These are phyloP conservation scores for Meripilus lineatus DNA, from an alignment of 1,284 basidiomycete genomes.

Conservation along the genomic window DNA sequence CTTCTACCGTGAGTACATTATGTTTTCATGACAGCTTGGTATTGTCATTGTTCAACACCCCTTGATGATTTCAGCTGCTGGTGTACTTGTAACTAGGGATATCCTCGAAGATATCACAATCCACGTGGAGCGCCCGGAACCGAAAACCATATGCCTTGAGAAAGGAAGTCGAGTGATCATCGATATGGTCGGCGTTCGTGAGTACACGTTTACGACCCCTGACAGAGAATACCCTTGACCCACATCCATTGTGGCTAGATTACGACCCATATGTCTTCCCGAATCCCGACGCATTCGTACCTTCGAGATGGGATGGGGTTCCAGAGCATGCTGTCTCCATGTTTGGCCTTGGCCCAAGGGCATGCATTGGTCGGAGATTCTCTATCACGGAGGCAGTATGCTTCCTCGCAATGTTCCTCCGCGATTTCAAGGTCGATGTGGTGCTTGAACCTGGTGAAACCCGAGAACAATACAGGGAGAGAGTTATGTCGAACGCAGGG, in stretches of 20 bases:
- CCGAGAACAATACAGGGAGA: conserved; percentile 35
- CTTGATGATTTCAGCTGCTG: conserved; percentile 30
- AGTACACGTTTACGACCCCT: too few species aligned
- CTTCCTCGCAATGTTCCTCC: conserved; percentile 45
- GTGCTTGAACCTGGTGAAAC: conserved; percentile 38
- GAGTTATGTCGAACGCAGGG: conserved; percentile 32
- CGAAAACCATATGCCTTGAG: conserved; percentile 13
- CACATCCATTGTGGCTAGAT: conserved; percentile 13
- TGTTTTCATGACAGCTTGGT: too few species aligned
- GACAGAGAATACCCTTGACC: background rate
- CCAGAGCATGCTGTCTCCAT: background rate
- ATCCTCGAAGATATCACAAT: conserved; percentile 26
- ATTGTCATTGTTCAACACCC: conserved; percentile 17
- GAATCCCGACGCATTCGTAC: conserved; percentile 33
- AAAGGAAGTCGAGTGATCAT: conserved; percentile 31
- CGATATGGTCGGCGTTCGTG: conserved; percentile 49
- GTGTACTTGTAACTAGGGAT: conserved; percentile 23
- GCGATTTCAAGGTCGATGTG: conserved; percentile 47
- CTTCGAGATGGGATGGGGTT: conserved; percentile 35
- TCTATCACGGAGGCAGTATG: conserved; percentile 47
- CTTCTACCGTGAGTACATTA: conserved; percentile 28
- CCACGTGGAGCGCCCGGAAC: conserved; percentile 17
- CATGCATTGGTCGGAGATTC: conserved; percentile 53
- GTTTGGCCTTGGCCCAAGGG: conserved; percentile 36
- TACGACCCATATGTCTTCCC: conserved; percentile 36